Base-by-base conservation (phyloP, 352 stramenopile genomes). In the Globisporangium sylvaticum region DNA sequence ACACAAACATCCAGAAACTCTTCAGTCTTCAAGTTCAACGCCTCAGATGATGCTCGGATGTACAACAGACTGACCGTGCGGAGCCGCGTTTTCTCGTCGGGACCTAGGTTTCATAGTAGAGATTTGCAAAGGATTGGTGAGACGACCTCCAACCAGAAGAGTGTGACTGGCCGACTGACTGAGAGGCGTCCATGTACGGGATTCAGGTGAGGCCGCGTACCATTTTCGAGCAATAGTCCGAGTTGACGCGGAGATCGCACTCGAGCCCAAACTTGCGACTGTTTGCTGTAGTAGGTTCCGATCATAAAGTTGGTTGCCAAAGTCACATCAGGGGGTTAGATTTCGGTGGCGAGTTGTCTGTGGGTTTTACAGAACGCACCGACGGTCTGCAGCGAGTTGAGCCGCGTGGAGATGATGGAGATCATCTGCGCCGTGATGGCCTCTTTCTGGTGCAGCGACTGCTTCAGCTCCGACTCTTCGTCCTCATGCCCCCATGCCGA, bases 391-490 rank as follows among this genome's bases (percentile, higher is more conserved):
- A 93, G 72, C 46, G 81, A 84, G 32, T 84, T 77, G 24, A 93
- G 72, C 6, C 84, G 74, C 24, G 79, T 75, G 18, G 83, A 90
- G 56, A 93, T 87, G 70, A 93, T 90, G 32, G 77, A 81, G 58
- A 93, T 93, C 83, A 93, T 93, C 66, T 93, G 84, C 27, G 80
- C 75, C 20, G 84, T 91, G 62, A 93, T 82, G 2, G 79, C 81
- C 48, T 89, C 84, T 64, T 93, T 93, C 67, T 93, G 83, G 31
- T 84, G 74, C 56, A 89, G 69, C 57, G 84, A 85, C 65, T 89
- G 78, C 65, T 89, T 84, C 31, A 79, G 42, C 54, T 78, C 72
- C 14, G 64, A 59, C 10, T 81, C 70, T 7, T 78, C 73, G 3
- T 79, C 77, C 29, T 79, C 75, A 18, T 62, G 75, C 66, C 37